A percentile compares a stretch with the other conserved stretches of the same genome.
Conservation (phyloP, 2,329 filamentous ascomycete genomes). For the Xenosphaeropsis pyriputrescens region DNA sequence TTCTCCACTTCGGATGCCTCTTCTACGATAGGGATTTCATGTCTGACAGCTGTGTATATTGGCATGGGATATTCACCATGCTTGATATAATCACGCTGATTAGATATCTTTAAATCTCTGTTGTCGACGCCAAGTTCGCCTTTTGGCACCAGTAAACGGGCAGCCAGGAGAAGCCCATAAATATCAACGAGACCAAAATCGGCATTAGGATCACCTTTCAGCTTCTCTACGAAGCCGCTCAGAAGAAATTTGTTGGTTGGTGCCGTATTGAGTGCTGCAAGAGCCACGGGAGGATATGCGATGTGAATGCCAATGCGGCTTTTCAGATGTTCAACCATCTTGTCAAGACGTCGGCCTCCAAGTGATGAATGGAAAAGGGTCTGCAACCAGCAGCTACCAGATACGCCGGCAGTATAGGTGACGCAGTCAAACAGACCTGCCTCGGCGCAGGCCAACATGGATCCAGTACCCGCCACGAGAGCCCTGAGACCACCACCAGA, state of each 20-base stretch:
- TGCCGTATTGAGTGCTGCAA: slow-evolving; percentile 68
- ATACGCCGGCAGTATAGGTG: slow-evolving; percentile 91
- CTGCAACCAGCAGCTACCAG: slow-evolving; percentile 92
- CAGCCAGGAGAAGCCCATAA: slow-evolving; percentile 76
- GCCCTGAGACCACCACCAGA: slow-evolving; percentile 86
- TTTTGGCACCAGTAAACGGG: slow-evolving; percentile 71
- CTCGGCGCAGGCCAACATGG: slow-evolving; percentile 69
- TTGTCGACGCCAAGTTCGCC: slow-evolving; percentile 68
- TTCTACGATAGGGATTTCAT: slow-evolving; percentile 70
- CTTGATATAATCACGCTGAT: slow-evolving; percentile 62
- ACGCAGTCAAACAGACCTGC: slow-evolving; percentile 85
- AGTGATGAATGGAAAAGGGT: slow-evolving; percentile 75
- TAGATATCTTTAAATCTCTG: slow-evolving; percentile 79
- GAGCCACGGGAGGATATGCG: slow-evolving; percentile 75
- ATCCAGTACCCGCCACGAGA: slow-evolving; percentile 80
- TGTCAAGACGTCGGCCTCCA: slow-evolving; percentile 48
- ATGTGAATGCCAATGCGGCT: slow-evolving; percentile 76
- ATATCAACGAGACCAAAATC: slow-evolving; percentile 86
- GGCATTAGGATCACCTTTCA: slow-evolving; percentile 66
- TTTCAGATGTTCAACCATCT: slow-evolving; percentile 74
- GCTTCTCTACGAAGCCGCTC: slow-evolving; percentile 78
- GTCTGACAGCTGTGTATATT: slow-evolving; percentile 89
- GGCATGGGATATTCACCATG: slow-evolving; percentile 74
- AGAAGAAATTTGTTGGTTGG: slow-evolving; percentile 90
- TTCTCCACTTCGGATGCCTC: slow-evolving; percentile 22